A percentile compares a stretch with the other conserved stretches of the same genome.
These are phyloP conservation scores for Leishmania arabica DNA, from an alignment of 208 protist species.

Conservation along the genomic window DNA sequence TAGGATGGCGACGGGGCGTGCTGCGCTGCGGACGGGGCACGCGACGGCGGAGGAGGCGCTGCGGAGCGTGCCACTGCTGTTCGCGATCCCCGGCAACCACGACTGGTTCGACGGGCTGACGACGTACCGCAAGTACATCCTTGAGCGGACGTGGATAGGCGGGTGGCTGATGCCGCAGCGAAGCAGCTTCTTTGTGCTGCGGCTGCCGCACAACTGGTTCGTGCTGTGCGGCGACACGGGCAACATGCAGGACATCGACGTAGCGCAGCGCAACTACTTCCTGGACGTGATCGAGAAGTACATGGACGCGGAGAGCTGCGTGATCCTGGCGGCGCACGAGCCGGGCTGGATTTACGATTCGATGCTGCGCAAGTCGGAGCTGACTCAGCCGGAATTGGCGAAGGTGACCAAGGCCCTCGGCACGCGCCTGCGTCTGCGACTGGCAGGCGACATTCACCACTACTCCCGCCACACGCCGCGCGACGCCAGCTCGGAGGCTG, in stretches of 20 bases:
- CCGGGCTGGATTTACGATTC: slow-evolving; percentile 82
- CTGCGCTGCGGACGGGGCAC: slow-evolving; percentile 26
- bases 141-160: slow-evolving; percentile 71
- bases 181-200: slow-evolving; percentile 80
- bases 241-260: slow-evolving; percentile 77
- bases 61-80: slow-evolving; percentile 68
- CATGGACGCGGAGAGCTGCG: slow-evolving; percentile 73
- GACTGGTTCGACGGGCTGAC: slow-evolving; percentile 90
- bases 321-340: slow-evolving; percentile 71
- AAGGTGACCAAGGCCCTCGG: slow-evolving; percentile 58
- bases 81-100: slow-evolving; percentile 89
- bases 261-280: slow-evolving; percentile 46
- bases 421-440: slow-evolving; percentile 62
- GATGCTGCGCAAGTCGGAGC: slow-evolving; percentile 41
- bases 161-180: slow-evolving; percentile 89
- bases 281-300: slow-evolving; percentile 74
- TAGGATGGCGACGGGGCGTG: slow-evolving; percentile 30
- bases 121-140: slow-evolving; percentile 80
- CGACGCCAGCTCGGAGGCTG: slow-evolving; percentile 53
- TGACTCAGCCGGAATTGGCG: slow-evolving; percentile 61
- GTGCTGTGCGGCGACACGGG: slow-evolving; percentile 84
- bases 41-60: slow-evolving; percentile 54
- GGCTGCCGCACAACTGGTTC: slow-evolving; percentile 86
- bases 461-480: slow-evolving; percentile 79
- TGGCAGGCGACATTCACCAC: slow-evolving; percentile 88